phyloP scores from a whole-genome alignment of 2,329 filamentous ascomycete genomes.

The Pseudocercospora fijiensis region DNA sequence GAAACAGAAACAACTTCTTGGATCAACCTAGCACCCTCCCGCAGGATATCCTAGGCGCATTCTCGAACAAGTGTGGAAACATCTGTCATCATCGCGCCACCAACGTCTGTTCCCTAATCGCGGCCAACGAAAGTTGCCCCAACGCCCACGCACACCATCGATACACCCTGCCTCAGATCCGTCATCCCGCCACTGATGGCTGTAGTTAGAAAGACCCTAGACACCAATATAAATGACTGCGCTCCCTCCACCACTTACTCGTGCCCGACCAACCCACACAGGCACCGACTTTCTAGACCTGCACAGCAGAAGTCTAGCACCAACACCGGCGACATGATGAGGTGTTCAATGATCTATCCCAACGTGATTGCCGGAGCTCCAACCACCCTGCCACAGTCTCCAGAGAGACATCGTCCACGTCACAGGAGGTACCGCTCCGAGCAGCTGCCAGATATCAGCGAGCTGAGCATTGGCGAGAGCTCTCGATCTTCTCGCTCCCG shows the following conservation, averaged over 20 bases:
- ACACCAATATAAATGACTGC: slow-evolving; percentile 21
- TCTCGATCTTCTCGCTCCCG: slow-evolving; percentile 13
- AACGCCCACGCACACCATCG: slow-evolving; percentile 8
- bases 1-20: slow-evolving; percentile 1
- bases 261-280: background rate
- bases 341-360: slow-evolving; percentile 18
- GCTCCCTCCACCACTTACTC: slow-evolving; percentile 13
- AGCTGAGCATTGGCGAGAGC: slow-evolving; percentile 10
- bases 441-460: slow-evolving; percentile 15
- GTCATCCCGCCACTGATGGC: background rate
- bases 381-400: background rate
- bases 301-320: slow-evolving; percentile 1
- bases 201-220: slow-evolving; percentile 2
- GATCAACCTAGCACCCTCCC: slow-evolving; percentile 1
- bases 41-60: slow-evolving; percentile 6
- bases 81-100: slow-evolving; percentile 3
- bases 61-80: slow-evolving; percentile 3
- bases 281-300: background rate
- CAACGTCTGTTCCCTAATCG: slow-evolving; percentile 2
- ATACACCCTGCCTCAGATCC: background rate
- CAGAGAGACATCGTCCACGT: background rate
- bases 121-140: slow-evolving; percentile 2
- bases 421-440: slow-evolving; percentile 8
- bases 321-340: slow-evolving; percentile 12
- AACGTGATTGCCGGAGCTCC: slow-evolving; percentile 4